Base-by-base conservation (phyloP, 352 stramenopile genomes). In the Phytophthora colocasiae region DNA sequence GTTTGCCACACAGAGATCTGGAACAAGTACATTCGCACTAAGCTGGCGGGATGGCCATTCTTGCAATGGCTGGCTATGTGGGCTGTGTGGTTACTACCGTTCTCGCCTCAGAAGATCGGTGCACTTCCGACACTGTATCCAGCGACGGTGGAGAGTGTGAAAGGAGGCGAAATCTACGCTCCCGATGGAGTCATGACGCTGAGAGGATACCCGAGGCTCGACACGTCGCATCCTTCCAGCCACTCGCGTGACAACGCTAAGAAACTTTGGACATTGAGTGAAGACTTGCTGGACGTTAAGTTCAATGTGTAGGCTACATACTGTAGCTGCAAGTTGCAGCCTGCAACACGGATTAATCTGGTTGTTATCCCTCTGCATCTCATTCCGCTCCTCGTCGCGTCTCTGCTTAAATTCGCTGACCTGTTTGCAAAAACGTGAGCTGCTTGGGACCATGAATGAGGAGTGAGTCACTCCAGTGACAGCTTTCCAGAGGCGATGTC, bases 61-160 rank as follows among this genome's bases (percentile, higher is more conserved):
- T 68, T 81, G 49, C 80, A 89, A 38, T 73, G 69, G 58, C 67
- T 84, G 19, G 68, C 58, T 10, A 87, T 82, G 70, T 81, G 78
- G n/a, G 67, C 65, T 22, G 49, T 66, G 51, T 60, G 59, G 52
- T 3, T 83, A 44, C 46, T 75, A 14, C 65, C 64, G 2, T 61
- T 73, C 41, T 40, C 83, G 4, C 75, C 71, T 29, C 47, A 70
- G 24, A 75, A 80, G 45, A 75, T 84, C 47, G 80, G 80, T 1
- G 78, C 78, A 12, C 47, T 89, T 4, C 82, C 80, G 2, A 77
- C 69, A 15, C 58, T 89, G 11, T 88, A 81, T 22, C 78, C 78
- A 3, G 83, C 80, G 2, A 82, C 75, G 2, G 77, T 62, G 47
- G 39, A 62, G 32, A 63, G 24, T 17, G 71, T 78, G 39, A 39